Conservation (phyloP, 495 filamentous ascomycete genomes). For the Daldinia concentrica region DNA sequence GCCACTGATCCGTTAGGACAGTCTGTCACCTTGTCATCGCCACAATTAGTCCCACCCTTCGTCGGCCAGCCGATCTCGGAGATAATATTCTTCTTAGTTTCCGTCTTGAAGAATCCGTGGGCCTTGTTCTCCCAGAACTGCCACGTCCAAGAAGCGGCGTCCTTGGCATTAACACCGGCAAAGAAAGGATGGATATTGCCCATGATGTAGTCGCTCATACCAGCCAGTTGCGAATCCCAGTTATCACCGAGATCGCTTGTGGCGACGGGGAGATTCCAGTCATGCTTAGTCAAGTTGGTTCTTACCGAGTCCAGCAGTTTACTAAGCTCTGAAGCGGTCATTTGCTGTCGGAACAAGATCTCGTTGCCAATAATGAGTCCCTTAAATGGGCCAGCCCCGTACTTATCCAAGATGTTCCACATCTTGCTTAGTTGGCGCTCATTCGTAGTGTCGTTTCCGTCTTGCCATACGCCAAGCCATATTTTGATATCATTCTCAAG, state of each 20-base stretch:
- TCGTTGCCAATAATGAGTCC: constrained; percentile 96
- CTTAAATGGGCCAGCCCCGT: constrained; percentile 73
- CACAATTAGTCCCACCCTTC: constrained; percentile 82
- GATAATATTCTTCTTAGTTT: constrained; percentile 75
- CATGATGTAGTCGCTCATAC: constrained; percentile 86
- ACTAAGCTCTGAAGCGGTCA: constrained; percentile 72
- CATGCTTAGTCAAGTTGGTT: constrained; percentile 70
- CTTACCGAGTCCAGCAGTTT: constrained; percentile 72
- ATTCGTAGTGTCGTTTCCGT: constrained; percentile 84
- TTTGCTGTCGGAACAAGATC: constrained; percentile 82
- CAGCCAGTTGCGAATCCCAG: constrained; percentile 76
- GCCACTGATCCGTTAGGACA: constrained; percentile 76
- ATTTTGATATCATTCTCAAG: constrained; percentile 80
- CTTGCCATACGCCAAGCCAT: constrained; percentile 96
- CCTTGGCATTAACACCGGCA: constrained; percentile 73
- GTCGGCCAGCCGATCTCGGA: constrained; percentile 94
- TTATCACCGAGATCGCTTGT: constrained; percentile 91
- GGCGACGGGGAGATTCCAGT: constrained; percentile 77
- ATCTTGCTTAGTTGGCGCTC: constrained; percentile 80
- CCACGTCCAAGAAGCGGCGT: constrained; percentile 84
- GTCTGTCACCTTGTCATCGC: constrained; percentile 52
- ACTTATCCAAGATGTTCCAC: constrained; percentile 78
- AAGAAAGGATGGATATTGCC: constrained; percentile 98
- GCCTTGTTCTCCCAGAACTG: constrained; percentile 80
- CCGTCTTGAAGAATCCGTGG: constrained; percentile 62